Conservation (phyloP, 768 basidiomycete species). For the Mycena sanguinolenta region DNA sequence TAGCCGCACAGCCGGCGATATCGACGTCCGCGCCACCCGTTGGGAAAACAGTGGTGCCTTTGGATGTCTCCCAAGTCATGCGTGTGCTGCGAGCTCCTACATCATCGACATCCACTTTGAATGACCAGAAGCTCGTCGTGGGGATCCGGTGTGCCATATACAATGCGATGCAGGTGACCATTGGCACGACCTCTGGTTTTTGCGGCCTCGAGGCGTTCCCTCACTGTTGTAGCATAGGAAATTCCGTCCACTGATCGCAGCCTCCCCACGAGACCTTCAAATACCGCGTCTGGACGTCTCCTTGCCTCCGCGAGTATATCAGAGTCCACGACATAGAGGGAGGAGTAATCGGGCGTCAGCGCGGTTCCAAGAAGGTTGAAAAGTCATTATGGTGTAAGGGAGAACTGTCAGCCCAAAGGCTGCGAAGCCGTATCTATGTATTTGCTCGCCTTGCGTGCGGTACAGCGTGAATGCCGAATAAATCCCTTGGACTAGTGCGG, state of each 20-base stretch:
- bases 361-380: neutral
- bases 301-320: neutral
- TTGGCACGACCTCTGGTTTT: no score
- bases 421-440: neutral
- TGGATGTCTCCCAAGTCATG: no score
- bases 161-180: no score
- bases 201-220: no score
- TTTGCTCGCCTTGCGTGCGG: neutral
- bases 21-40: no score
- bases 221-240: no score
- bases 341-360: neutral
- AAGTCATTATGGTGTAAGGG: neutral
- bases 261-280: neutral
- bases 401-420: conserved; percentile 8
- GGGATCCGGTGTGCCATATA: no score
- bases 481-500: neutral
- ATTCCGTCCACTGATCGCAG: neutral
- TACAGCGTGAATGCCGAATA: neutral
- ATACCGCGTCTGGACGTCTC: neutral
- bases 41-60: no score
- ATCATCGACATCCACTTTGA: no score
- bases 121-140: no score
- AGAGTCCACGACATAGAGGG: neutral
- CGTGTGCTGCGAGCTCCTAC: no score
- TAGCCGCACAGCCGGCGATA: no score